phyloP scores from a whole-genome alignment of 768 basidiomycete genomes.

The Termitomyces sp. region DNA sequence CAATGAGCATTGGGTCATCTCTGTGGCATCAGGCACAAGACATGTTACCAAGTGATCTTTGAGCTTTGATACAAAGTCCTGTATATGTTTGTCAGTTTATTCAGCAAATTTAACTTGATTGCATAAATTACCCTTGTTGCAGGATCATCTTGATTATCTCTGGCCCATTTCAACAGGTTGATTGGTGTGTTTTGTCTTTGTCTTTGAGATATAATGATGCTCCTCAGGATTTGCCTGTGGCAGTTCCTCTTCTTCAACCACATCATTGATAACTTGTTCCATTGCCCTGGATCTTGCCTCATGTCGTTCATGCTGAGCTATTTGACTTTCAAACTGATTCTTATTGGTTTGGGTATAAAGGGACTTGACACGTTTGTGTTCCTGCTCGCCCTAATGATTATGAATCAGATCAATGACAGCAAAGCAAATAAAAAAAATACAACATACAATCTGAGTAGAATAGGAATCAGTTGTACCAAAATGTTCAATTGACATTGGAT shows the following conservation, averaged over 20 bases:
- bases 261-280: not conserved
- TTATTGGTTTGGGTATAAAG: not conserved
- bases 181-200: too few relatives aligned
- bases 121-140: not conserved
- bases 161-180: not conserved
- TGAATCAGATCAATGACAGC: too few relatives aligned
- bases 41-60: not conserved
- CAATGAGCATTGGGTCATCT: too few relatives aligned
- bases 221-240: too few relatives aligned
- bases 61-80: not conserved
- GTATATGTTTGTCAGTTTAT: not conserved
- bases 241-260: not conserved
- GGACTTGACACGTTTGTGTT: not conserved
- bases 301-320: not conserved
- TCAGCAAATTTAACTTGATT: too few relatives aligned
- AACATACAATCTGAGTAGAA: constrained; percentile 25
- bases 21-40: too few relatives aligned
- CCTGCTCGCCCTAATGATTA: not conserved
- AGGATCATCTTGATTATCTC: not conserved
- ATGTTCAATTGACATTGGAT: constrained; percentile 17
- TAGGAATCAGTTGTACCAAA: constrained; percentile 33
- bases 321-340: constrained; percentile 15
- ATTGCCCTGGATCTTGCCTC: not conserved
- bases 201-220: too few relatives aligned
- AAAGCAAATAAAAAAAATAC: too few relatives aligned